These are phyloP conservation scores for Diversispora epigaea DNA, from an alignment of 192 early-diverging fungal genomes.

Conservation along the genomic window DNA sequence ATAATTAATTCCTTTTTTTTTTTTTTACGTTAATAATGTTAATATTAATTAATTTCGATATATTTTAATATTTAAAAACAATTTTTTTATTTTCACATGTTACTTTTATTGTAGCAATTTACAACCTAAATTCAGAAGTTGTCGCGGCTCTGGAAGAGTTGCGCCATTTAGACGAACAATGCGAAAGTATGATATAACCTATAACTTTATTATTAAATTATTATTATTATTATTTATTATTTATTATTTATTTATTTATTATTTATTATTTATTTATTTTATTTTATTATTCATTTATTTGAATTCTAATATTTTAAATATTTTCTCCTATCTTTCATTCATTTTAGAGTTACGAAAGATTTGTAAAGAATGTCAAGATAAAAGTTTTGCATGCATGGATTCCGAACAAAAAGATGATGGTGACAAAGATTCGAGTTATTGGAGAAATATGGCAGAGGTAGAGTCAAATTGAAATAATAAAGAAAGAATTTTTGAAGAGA, in stretches of 20 bases:
- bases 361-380: conserved; percentile 14
- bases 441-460: conserved; percentile 18
- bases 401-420: conserved; percentile 13
- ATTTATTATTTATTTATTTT: too few species aligned
- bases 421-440: conserved; percentile 2
- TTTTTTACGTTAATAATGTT: not conserved
- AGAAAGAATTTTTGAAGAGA: not conserved
- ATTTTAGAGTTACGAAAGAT: conserved; percentile 10
- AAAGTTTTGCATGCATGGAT: not conserved
- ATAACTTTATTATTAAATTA: not conserved
- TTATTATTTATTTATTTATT: not conserved
- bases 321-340: not conserved
- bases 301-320: not conserved
- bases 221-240: not conserved
- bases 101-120: conserved; percentile 18
- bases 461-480: not conserved
- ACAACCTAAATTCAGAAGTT: conserved; percentile 11
- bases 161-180: conserved; percentile 9
- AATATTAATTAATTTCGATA: not conserved
- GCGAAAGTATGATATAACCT: not conserved
- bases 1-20: not conserved
- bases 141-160: not conserved
- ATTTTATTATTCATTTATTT: not conserved
- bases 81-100: not conserved
- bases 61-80: not conserved